Conservation (phyloP, 768 basidiomycete genomes). For the Leccinellum albellum region DNA sequence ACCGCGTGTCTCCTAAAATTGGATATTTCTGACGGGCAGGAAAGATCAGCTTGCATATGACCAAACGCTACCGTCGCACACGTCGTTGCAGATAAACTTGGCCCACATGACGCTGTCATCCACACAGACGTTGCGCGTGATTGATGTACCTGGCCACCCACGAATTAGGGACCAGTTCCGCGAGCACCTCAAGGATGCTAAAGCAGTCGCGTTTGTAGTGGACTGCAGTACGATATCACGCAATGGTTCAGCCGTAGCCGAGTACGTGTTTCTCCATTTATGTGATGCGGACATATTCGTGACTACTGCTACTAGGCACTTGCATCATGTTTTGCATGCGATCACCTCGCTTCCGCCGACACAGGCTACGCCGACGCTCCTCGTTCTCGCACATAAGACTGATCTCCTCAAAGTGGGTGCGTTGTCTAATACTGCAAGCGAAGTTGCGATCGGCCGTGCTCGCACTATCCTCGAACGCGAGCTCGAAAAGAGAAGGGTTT, state of each 20-base stretch:
- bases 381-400: slow-evolving; percentile 73
- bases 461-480: slow-evolving; percentile 79
- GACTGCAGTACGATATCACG: slow-evolving; percentile 77
- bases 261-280: slow-evolving; percentile 50
- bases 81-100: slow-evolving; percentile 73
- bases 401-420: slow-evolving; percentile 58
- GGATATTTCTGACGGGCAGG: slow-evolving; percentile 8
- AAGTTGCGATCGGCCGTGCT: slow-evolving; percentile 67
- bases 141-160: slow-evolving; percentile 86
- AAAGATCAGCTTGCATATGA: slow-evolving; percentile 57
- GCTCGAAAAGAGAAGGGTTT: slow-evolving; percentile 68
- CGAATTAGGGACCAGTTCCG: slow-evolving; percentile 70
- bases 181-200: slow-evolving; percentile 60
- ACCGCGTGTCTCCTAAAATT: neutral
- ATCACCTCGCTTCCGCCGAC: slow-evolving; percentile 73
- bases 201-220: slow-evolving; percentile 72
- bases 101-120: slow-evolving; percentile 43
- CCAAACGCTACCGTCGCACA: slow-evolving; percentile 63
- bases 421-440: slow-evolving; percentile 31
- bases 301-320: slow-evolving; percentile 45
- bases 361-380: slow-evolving; percentile 51
- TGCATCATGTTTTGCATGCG: slow-evolving; percentile 68
- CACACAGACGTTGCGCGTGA: slow-evolving; percentile 47
- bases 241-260: slow-evolving; percentile 70
- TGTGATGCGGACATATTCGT: neutral